Conservation (phyloP, 2,329 filamentous ascomycete species). For the Xylariomycetidae sp. region DNA sequence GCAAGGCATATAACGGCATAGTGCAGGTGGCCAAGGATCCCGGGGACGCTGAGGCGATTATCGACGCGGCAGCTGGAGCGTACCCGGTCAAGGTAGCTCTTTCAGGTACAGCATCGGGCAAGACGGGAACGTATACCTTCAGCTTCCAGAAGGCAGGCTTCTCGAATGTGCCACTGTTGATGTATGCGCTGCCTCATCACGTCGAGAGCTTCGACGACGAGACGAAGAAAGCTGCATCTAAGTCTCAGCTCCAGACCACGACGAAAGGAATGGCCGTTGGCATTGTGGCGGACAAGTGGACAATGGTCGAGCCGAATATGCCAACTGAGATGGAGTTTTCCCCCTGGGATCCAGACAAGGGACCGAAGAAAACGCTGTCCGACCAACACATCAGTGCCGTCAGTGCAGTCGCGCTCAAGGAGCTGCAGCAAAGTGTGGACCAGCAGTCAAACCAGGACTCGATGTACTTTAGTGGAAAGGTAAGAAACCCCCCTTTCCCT, state of each 20-base stretch:
- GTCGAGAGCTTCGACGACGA: conserved; percentile 62
- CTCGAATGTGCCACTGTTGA: conserved; percentile 55
- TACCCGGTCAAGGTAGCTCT: conserved; percentile 63
- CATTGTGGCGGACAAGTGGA: conserved; percentile 68
- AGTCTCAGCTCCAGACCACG: conserved; percentile 65
- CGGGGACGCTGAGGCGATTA: conserved; percentile 56
- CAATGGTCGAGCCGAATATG: conserved; percentile 67
- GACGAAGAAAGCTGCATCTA: conserved; percentile 44
- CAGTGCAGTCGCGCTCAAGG: conserved; percentile 56
- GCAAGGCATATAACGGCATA: conserved; percentile 63
- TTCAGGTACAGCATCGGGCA: conserved; percentile 53
- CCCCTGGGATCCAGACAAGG: conserved; percentile 62
- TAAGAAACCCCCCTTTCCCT: conserved; percentile 17
- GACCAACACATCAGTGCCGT: conserved; percentile 54
- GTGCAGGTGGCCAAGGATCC: conserved; percentile 82
- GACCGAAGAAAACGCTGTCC: conserved; percentile 41
- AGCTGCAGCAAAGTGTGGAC: conserved; percentile 72
- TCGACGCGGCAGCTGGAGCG: conserved; percentile 70
- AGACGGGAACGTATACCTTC: conserved; percentile 65
- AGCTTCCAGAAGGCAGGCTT: conserved; percentile 67
- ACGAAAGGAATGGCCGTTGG: conserved; percentile 78
- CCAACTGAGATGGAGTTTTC: conserved; percentile 70
- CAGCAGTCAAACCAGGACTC: conserved; percentile 70
- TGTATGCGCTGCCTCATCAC: conserved; percentile 89
- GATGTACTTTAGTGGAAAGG: conserved; percentile 92